Base-by-base conservation (phyloP, 257 asterid species). In the Fraxinus excelsior region DNA sequence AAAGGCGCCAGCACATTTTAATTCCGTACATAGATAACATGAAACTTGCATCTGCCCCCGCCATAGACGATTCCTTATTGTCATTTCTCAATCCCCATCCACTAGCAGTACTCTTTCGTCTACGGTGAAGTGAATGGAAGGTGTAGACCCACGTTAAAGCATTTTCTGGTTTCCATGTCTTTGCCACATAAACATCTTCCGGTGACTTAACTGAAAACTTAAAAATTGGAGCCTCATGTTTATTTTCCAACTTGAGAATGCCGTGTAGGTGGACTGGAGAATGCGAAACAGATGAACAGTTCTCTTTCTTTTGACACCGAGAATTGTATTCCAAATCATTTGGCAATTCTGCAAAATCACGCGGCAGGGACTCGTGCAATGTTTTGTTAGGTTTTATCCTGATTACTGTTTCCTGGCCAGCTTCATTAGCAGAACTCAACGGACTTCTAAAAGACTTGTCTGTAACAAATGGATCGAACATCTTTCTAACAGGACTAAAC, bases 31-130 rank as follows among this genome's bases (percentile, higher is more conserved):
- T 46, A 84, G 83, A 77, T 87, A 84, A 77, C 91, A 89, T 3
- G 98, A 91, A 51, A 88, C 91, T 32, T 74, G 84, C 99, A 96
- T 91, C 75, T 89, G 96, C n/a, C 21, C 97, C 98, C 19, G 90
- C 81, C 78, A 86, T 69, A 69, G 88, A 53, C 18, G 91, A 82
- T 80, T 80, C 91, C 78, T 76, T 85, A 71, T 26, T 79, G 82
- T 75, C 78, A 35, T 88, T 94, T 73, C 83, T 92, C 29, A 75
- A 81, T 76, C 97, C 95, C 87, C 93, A 65, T 72, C 88, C 92
- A 77, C 88, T 90, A 37, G 90, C 90, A 81, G 77, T 91, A 70
- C 96, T 88, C 83, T 81, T 95, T 84, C 94, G 83, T 78, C 80
- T 82, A 44, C 80, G 86, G 78, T 81, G 89, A 78, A 86, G 85